Base-by-base conservation (phyloP, 139 green algal genomes). In the Chlorokybus atmophyticus region DNA sequence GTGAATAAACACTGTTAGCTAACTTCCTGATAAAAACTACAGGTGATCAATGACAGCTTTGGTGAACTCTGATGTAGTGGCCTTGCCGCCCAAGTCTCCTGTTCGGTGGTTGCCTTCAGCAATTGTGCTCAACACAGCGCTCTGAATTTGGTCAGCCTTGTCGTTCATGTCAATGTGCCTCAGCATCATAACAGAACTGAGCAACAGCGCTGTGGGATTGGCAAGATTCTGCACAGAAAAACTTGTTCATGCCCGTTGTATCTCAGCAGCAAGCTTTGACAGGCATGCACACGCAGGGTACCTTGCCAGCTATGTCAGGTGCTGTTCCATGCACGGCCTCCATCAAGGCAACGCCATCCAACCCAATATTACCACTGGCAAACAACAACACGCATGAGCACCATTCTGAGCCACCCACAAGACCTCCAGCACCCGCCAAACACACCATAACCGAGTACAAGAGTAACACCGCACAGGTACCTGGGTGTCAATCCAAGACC, bases 311-410 rank as follows among this genome's bases (percentile, higher is more conserved):
- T 31, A 96, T 92, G 73, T 95, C 88, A 27, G 88, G 88, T 2
- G 88, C 88, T 21, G 88, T 96, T 51, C 88, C 88, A 60, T 95
- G 88, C 49, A 96, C 88, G 14, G 63, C 88, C 74, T 95, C 87
- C 66, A 91, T 91, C 44, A 95, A 75, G 2, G 83, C 83, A 50
- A 95, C 61, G 1, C 84, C 83, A 38, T 82, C 26, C 10, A 49
- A 10, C 27, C 63, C 63, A 21, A 71, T 71, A 31, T 71, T 71
- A 30, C 63, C 63, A 5, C 56, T 62, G 60, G 38, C n/a, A n/a
- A n/a, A n/a, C n/a, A n/a, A n/a, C n/a, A n/a, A n/a, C n/a, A n/a
- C n/a, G n/a, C n/a, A n/a, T n/a, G n/a, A n/a, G n/a, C n/a, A n/a
- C n/a, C n/a, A n/a, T n/a, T n/a, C n/a, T n/a, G n/a, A n/a, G n/a